Evolutionary conservation across 2,329 filamentous ascomycete genomes (phyloP).

Genomic region (Fusarium buharicum): DNA sequence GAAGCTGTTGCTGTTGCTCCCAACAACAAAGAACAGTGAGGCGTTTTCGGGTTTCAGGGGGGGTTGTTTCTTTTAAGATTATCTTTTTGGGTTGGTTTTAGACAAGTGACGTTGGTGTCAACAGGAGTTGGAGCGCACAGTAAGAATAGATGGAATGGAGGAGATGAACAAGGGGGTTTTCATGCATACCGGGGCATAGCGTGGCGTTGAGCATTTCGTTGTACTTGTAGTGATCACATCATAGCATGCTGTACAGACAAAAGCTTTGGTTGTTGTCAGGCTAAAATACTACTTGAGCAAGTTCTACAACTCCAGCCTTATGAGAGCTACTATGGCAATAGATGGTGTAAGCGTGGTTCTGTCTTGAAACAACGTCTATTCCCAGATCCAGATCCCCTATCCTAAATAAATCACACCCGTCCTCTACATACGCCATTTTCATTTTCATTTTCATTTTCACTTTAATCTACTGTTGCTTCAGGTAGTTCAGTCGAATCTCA

Average conservation of each 20-base stretch:
- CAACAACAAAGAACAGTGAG: slow-evolving; percentile 14
- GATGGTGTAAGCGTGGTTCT: not conserved
- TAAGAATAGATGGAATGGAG: not conserved
- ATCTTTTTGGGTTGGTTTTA: slow-evolving; percentile 6
- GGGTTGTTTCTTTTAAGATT: slow-evolving; percentile 9
- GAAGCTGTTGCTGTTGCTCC: slow-evolving; percentile 25
- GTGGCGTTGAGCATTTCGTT: slow-evolving; percentile 47
- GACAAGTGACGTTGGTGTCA: slow-evolving; percentile 6
- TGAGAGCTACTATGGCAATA: not conserved
- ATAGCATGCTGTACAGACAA: slow-evolving; percentile 39
- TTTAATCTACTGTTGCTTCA: slow-evolving; percentile 51
- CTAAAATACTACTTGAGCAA: slow-evolving; percentile 29
- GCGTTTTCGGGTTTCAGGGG: slow-evolving; percentile 27
- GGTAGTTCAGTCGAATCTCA: slow-evolving; percentile 76
- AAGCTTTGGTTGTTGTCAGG: slow-evolving; percentile 31
- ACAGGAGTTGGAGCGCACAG: not conserved
- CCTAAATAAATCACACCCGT: slow-evolving; percentile 21
- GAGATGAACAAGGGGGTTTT: slow-evolving; percentile 6
- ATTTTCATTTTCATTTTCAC: slow-evolving; percentile 5
- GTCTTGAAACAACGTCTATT: slow-evolving; percentile 22
- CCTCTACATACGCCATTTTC: slow-evolving; percentile 28
- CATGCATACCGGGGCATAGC: slow-evolving; percentile 47
- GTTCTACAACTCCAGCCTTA: not conserved
- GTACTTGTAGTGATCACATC: slow-evolving; percentile 33
- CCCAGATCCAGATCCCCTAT: slow-evolving; percentile 14